Base-by-base conservation (phyloP, 2,329 filamentous ascomycete genomes). In the Aspergillus alliaceus region DNA sequence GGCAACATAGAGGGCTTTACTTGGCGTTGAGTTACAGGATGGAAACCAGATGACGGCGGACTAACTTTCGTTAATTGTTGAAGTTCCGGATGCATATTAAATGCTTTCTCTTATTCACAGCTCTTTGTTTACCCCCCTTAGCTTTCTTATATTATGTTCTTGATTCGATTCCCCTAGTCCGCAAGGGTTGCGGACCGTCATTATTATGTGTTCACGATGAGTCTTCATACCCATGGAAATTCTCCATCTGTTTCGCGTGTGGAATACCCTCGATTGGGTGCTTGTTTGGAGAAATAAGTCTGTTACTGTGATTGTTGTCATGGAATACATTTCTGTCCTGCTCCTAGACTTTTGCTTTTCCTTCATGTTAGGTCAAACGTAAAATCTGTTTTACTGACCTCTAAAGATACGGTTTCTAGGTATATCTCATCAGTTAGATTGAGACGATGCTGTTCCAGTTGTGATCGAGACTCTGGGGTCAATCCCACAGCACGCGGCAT, bases 1-100 rank as follows among this genome's bases (percentile, higher is more conserved):
- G 55, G 46, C 35, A 51, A 54, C 60, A 64, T 64, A 67, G 64
- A 68, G 49, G 58, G 53, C 22, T 52, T 56, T 57, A 27, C 40
- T 44, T 57, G 68, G 68, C 68, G 68, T 69, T 69, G 55, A 57
- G 51, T 57, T 66, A 66, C 48, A 66, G 48, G 58, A 40, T 59
- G 51, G 60, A 55, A 62, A 39, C 37, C 46, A 37, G 32, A 51
- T 37, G 42, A 48, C 25, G 56, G 59, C 40, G 32, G 40, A n/a
- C 51, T 52, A 15, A 56, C 51, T 48, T 60, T 62, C 52, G 11
- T 56, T 56, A 27, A 54, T 42, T 29, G 32, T 25, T 27, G 18
- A 25, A 25, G 22, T 44, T 29, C 24, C 14, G 24, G 14, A 44
- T 27, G 40, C 40, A 44, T 44, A 11, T 27, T 27, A 15, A 8